Percentiles rank a stretch among this genome's conserved stretches.
phyloP scores from a whole-genome alignment of 495 filamentous ascomycete genomes.

The Friedmanniomyces simplex region DNA sequence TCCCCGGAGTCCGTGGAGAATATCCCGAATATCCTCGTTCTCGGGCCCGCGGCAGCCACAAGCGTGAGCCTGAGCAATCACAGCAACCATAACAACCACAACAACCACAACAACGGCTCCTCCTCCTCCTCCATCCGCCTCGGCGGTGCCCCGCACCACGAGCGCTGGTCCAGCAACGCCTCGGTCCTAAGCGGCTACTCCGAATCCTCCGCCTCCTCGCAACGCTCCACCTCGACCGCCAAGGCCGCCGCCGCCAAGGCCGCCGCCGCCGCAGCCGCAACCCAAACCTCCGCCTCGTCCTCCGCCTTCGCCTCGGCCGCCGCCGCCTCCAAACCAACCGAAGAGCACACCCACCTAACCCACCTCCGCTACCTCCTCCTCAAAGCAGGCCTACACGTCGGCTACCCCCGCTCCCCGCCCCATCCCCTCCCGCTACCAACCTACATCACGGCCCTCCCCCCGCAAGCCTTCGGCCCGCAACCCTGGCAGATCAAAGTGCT shows the following conservation, averaged over 20 bases:
- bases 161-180: conserved; percentile 61
- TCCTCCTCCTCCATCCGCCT: too few species aligned
- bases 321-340: conserved; percentile 31
- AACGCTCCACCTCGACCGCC: conserved; percentile 51
- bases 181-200: conserved; percentile 63
- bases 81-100: too few species aligned
- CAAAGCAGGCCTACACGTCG: conserved; percentile 71
- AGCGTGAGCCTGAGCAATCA: too few species aligned
- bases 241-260: conserved; percentile 37
- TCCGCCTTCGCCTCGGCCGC: too few species aligned
- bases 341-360: conserved; percentile 64
- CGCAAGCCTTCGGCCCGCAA: conserved; percentile 63
- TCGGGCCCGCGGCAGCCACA: conserved; percentile 48
- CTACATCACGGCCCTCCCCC: conserved; percentile 66
- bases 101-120: conserved; percentile 16
- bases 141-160: conserved; percentile 22
- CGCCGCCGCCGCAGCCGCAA: too few species aligned
- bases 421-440: conserved; percentile 46
- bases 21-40: conserved; percentile 74
- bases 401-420: conserved; percentile 49
- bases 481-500: conserved; percentile 60
- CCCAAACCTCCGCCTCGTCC: too few species aligned
- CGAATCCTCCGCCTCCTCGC: conserved; percentile 37
- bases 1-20: conserved; percentile 57
- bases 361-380: conserved; percentile 65